These are phyloP conservation scores for Collybia sordida DNA, from an alignment of 768 basidiomycete genomes.

Conservation along the genomic window DNA sequence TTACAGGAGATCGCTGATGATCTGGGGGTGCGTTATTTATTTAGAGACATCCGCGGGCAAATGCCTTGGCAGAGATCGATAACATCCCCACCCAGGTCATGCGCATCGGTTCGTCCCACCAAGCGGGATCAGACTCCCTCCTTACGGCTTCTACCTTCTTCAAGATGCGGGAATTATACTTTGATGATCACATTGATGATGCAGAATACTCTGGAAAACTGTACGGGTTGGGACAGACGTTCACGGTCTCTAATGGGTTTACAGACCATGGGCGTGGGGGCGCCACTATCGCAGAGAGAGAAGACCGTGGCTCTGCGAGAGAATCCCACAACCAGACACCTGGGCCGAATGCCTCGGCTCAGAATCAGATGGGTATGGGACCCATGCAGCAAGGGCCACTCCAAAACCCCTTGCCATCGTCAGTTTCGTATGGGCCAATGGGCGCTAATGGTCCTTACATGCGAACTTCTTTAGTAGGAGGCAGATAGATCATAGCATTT, in stretches of 20 bases:
- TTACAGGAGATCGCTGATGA: slow-evolving; percentile 96
- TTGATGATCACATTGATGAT: slow-evolving; percentile 87
- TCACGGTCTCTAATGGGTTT: slow-evolving; percentile 64
- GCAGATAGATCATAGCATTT: slow-evolving; percentile 45
- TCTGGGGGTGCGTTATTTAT: slow-evolving; percentile 67
- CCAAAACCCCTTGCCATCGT: slow-evolving; percentile 45
- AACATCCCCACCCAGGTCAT: slow-evolving; percentile 64
- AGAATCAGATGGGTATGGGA: slow-evolving; percentile 49
- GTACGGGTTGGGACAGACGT: slow-evolving; percentile 82
- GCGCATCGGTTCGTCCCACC: slow-evolving; percentile 89
- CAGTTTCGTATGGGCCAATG: slow-evolving; percentile 59
- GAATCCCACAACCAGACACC: slow-evolving; percentile 62
- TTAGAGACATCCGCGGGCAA: slow-evolving; percentile 5
- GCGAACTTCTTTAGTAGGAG: slow-evolving; percentile 58
- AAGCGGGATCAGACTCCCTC: slow-evolving; percentile 96
- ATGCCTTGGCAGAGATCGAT: neutral
- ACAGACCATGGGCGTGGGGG: slow-evolving; percentile 67
- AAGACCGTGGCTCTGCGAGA: slow-evolving; percentile 57
- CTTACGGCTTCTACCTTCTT: slow-evolving; percentile 94
- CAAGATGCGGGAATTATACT: slow-evolving; percentile 92
- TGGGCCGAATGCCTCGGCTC: slow-evolving; percentile 37
- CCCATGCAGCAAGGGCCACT: slow-evolving; percentile 40
- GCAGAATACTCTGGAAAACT: slow-evolving; percentile 79
- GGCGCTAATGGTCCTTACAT: slow-evolving; percentile 61
- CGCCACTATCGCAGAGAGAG: slow-evolving; percentile 80